Base-by-base conservation (phyloP, 1,139 yeast genomes). In the Spencermartinsiella ligniputridi region DNA sequence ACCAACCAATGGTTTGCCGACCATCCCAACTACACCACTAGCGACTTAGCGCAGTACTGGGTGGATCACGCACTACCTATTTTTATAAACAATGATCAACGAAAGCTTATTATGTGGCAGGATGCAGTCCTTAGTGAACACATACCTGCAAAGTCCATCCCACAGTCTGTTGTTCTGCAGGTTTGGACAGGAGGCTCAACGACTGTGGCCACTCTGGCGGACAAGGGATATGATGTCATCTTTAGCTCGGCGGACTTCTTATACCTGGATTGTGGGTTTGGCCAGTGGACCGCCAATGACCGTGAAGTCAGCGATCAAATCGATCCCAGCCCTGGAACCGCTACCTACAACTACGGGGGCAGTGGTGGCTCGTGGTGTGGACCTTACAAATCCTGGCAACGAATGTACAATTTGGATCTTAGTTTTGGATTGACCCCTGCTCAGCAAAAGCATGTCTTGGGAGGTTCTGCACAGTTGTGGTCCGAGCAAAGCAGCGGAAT, bases 331-430 rank as follows among this genome's bases (percentile, higher is more conserved):
- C 52, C 49, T 1, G 51, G 52, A 3, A 50, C 43, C 1, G 61
- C 63, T 41, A 62, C 52, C 1, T 67, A 66, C 53, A 67, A 68
- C 51, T 48, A 51, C n/a, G 66, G 67, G 12, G 58, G 57, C 8
- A 42, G 44, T 32, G 74, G 68, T 5, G 75, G 74, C 3, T 66
- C 72, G 13, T 72, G 74, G 71, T 72, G 78, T 56, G 71, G 64
- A 18, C 75, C 76, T 1, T 72, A 72, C 57, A 72, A 71, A 50
- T 65, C 74, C 8, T 71, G 74, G 75, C 76, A 72, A 54, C 56
- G 72, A 39, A 70, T 74, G 25, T 71, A 71, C 53, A 54, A 58
- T 38, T 70, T 59, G 47, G 73, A 72, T 47, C 61, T 71, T 44
- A 42, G 40, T 9, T 32, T 22, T 21, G 44, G 40, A 12, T 39